Evolutionary conservation across 2,329 filamentous ascomycete genomes (phyloP).

Genomic region (Whalleya microplaca): DNA sequence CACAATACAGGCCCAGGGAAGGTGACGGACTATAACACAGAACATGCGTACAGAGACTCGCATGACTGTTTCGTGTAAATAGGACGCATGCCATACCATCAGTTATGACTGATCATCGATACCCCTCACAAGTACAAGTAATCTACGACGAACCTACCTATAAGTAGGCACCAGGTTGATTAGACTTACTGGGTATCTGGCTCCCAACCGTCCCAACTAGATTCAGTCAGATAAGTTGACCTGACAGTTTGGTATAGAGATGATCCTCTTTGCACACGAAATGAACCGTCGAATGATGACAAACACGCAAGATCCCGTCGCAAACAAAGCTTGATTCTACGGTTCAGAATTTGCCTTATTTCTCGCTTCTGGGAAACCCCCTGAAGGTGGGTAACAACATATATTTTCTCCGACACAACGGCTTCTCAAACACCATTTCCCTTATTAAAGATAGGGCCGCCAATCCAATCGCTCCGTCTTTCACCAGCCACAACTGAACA

Average conservation of each 20-base stretch:
- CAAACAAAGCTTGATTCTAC: not conserved
- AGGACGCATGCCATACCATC: not conserved
- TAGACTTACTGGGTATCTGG: too few relatives aligned
- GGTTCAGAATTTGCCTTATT: not conserved
- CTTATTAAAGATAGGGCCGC: constrained; percentile 1
- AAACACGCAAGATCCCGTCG: constrained; percentile 19
- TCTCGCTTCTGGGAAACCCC: constrained; percentile 10
- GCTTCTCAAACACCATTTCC: constrained; percentile 14
- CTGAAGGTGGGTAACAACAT: constrained; percentile 19
- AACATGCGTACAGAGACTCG: not conserved
- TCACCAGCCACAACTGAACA: not conserved
- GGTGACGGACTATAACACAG: too few relatives aligned
- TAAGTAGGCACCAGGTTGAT: too few relatives aligned
- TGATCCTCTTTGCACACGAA: not conserved
- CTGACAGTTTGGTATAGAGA: constrained; percentile 17
- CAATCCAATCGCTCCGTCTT: constrained; percentile 6
- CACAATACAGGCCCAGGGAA: too few relatives aligned
- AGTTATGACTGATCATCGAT: not conserved
- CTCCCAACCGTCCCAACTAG: not conserved
- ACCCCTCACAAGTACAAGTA: not conserved
- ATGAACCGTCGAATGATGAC: constrained; percentile 9
- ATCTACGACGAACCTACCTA: too few relatives aligned
- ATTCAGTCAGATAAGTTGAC: not conserved
- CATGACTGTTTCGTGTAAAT: not conserved
- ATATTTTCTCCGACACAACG: constrained; percentile 25